A percentile compares a stretch with the other conserved stretches of the same genome.
phyloP scores from a whole-genome alignment of 129 eudicot genomes.

The Arctium minus region DNA sequence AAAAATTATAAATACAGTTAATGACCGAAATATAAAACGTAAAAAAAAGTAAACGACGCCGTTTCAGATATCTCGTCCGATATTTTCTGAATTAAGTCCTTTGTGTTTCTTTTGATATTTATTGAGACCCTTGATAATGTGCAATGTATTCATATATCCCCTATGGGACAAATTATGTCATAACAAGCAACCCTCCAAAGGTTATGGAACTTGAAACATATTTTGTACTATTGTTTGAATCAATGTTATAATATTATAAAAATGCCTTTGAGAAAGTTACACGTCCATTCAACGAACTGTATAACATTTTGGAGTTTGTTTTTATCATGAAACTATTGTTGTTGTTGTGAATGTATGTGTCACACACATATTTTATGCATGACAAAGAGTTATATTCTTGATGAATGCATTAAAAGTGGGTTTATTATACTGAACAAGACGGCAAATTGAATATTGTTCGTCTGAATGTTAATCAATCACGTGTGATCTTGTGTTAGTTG shows the following conservation, averaged over 20 bases:
- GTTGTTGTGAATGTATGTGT: not conserved
- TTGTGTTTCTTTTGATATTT: not conserved
- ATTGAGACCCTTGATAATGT: not conserved
- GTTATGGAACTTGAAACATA: not conserved
- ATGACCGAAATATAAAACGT: not conserved
- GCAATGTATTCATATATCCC: not conserved
- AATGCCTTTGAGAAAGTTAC: not conserved
- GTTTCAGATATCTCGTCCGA: not conserved
- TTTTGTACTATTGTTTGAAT: not conserved
- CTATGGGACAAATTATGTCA: not conserved
- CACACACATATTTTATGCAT: not conserved
- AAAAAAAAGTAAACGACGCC: not conserved
- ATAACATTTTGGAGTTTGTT: not conserved
- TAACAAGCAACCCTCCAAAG: not conserved
- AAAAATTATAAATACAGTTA: constrained; percentile 5
- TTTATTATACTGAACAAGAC: not conserved
- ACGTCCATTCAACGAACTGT: not conserved
- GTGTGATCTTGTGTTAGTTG: not conserved
- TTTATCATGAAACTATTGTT: too few species aligned
- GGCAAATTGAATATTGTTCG: not conserved
- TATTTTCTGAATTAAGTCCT: not conserved
- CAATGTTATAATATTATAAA: not conserved
- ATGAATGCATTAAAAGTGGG: not conserved
- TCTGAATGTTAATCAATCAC: not conserved
- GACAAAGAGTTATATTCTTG: not conserved